Evolutionary conservation across 495 filamentous ascomycete genomes (phyloP).

Genomic region (Letharia columbiana): DNA sequence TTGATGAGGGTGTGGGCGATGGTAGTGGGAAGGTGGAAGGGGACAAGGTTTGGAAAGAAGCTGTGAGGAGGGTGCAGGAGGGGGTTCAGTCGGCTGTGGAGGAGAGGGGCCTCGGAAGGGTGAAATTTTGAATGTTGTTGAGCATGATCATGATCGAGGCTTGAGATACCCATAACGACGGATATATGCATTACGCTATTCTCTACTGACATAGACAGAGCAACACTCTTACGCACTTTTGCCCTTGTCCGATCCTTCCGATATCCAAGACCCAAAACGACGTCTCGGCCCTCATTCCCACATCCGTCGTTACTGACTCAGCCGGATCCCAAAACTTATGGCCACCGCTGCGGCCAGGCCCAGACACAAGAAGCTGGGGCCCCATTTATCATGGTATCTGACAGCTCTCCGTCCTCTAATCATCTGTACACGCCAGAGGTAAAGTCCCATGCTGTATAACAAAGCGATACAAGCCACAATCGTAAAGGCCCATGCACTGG

Average conservation of each 20-base stretch:
- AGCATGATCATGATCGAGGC: background rate
- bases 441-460: constrained; percentile 70
- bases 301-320: background rate
- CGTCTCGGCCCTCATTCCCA: background rate
- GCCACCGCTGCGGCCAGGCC: constrained; percentile 63
- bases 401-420: constrained; percentile 75
- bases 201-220: background rate
- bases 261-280: background rate
- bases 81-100: constrained; percentile 52
- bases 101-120: constrained; percentile 53
- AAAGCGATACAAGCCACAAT: constrained; percentile 65
- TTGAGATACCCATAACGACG: background rate
- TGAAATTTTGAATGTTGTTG: constrained; percentile 39
- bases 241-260: background rate
- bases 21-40: constrained; percentile 4
- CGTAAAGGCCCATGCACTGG: constrained; percentile 70
- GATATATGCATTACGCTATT: background rate
- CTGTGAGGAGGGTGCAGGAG: constrained; percentile 46
- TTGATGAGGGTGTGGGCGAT: constrained; percentile 43
- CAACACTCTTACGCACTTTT: background rate
- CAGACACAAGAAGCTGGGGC: constrained; percentile 70
- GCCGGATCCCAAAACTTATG: constrained; percentile 56
- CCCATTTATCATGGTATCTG: constrained; percentile 82
- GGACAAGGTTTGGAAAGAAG: constrained; percentile 39
- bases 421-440: constrained; percentile 76